Conservation (phyloP, 2,329 filamentous ascomycete species). For the Pyricularia grisea region DNA sequence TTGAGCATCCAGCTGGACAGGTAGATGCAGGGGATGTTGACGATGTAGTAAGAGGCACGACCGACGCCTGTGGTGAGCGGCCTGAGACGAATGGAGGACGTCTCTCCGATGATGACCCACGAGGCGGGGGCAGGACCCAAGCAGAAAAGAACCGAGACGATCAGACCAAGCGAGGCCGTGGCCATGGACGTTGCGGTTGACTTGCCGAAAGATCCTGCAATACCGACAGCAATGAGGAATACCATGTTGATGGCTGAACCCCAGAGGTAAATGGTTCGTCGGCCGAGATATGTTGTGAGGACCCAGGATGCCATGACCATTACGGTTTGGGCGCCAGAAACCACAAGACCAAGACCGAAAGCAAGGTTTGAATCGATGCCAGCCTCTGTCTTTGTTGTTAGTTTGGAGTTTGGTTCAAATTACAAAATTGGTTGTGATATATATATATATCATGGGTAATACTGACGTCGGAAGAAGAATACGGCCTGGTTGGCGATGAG, state of each 20-base stretch:
- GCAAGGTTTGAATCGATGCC: conserved; percentile 29
- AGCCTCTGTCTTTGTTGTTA: neutral
- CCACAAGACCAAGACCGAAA: conserved; percentile 55
- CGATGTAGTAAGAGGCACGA: conserved; percentile 19
- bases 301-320: conserved; percentile 6
- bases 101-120: conserved; percentile 26
- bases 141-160: conserved; percentile 43
- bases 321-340: conserved; percentile 30
- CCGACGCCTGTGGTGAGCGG: conserved; percentile 24
- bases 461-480: conserved; percentile 13
- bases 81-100: conserved; percentile 23
- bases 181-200: conserved; percentile 13
- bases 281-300: conserved; percentile 9
- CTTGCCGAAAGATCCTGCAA: conserved; percentile 14
- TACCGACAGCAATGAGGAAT: conserved; percentile 14
- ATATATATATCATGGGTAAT: neutral
- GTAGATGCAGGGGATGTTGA: conserved; percentile 14
- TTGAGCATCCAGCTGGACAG: conserved; percentile 26
- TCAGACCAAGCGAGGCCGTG: conserved; percentile 9
- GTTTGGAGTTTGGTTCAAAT: too few relatives aligned
- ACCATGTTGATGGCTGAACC: conserved; percentile 9
- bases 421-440: conserved; percentile 4
- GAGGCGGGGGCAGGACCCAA: conserved; percentile 33
- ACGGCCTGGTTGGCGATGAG: conserved; percentile 24
- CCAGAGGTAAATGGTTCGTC: conserved; percentile 11